Evolutionary conservation across 768 basidiomycete genomes (phyloP), one percentile per base, ranked within the genome.

Genomic region (Amanita inopinata): DNA sequence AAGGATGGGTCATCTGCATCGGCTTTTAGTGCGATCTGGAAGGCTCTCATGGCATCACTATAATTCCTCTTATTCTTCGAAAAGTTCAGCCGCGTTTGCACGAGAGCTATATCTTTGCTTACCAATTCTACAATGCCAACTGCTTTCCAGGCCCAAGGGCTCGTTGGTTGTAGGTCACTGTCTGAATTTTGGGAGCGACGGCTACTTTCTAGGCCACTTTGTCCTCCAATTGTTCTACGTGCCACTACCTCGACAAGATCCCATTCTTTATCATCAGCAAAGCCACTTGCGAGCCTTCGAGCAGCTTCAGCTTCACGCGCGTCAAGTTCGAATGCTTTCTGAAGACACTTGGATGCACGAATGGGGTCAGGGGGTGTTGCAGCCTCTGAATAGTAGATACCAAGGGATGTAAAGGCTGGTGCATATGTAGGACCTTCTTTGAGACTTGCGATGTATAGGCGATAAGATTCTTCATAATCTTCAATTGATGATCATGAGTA

Each of bases 101-200:
- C 9, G 31, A 19, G 12, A 5, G 11, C 14, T 20, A 48, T 23
- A 12, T 14, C 7, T n/a, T 15, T 33, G 64, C 83, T 60, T 53
- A 92, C 94, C 63, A 93, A 64, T 58, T 93, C 91, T 1, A 92
- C 92, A 0, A 89, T 77, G 1, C 91, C 96, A 25, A 90, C 62
- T 15, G 92, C 93, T 61, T 96, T 97, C 93, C 94, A 99, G 2
- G 96, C 96, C 96, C 96, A 99, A 5, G 83, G 74, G 52, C 94
- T 92, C 27, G 77, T 78, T 0, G 87, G 83, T 51, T 74, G 66
- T 36, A 71, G 7, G 6, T 70, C 5, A 67, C 63, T 2, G 61
- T 64, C 4, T 55, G 42, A 19, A 54, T 55, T 8, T 53, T 55
- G 40, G 52, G 61, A 49, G 63, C 69, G 32, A 37, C 74, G 62